Percentiles rank a stretch among this genome's conserved stretches.
Conservation (phyloP, 2,329 filamentous ascomycete species). For the Trichoderma sp. region DNA sequence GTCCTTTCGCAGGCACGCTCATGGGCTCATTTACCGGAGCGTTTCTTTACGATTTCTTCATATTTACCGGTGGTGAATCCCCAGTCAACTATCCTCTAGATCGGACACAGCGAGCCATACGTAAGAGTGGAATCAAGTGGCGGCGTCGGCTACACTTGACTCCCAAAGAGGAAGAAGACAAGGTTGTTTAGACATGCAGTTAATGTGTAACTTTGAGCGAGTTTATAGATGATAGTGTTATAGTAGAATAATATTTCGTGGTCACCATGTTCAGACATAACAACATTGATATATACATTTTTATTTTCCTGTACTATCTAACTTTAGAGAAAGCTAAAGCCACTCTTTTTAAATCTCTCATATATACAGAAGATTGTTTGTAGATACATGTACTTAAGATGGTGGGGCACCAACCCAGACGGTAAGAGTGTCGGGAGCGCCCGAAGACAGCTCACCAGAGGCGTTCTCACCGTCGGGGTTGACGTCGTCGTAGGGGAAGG, state of each 20-base stretch:
- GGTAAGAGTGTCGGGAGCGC: constrained; percentile 34
- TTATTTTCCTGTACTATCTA: not conserved
- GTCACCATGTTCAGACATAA: not conserved
- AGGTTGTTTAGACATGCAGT: not conserved
- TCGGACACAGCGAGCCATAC: constrained; percentile 7
- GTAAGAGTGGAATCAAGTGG: constrained; percentile 16
- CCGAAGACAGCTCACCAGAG: constrained; percentile 41
- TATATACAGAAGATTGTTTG: not conserved
- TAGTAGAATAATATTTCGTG: not conserved
- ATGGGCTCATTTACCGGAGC: constrained; percentile 5
- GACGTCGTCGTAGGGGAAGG: constrained; percentile 72
- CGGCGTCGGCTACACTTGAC: not conserved
- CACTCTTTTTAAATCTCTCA: no score
- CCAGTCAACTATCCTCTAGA: constrained; percentile 20
- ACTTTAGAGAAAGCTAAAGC: not conserved
- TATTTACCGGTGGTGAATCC: constrained; percentile 9
- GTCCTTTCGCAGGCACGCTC: not conserved
- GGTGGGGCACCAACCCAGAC: constrained; percentile 37
- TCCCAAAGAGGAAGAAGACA: not conserved
- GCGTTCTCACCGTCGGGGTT: constrained; percentile 61
- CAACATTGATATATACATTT: not conserved
- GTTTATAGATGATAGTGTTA: not conserved
- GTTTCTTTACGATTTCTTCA: constrained; percentile 19
- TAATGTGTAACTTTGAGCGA: not conserved
- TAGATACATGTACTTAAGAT: not conserved